Conservation (phyloP, 192 early-diverging fungal genomes). For the Phlyctochytrium arcticum region DNA sequence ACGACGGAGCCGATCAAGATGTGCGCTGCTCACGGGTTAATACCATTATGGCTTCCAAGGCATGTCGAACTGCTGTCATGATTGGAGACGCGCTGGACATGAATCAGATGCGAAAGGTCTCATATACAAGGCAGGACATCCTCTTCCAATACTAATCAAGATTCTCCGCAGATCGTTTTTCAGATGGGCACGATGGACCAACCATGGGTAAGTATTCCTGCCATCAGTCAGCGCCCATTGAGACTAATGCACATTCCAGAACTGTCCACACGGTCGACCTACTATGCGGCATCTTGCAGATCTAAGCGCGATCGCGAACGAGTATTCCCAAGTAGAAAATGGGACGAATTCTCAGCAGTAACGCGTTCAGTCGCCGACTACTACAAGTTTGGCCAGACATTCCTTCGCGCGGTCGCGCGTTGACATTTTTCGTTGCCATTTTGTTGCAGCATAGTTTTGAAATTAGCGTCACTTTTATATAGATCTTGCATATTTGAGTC, state of each 20-base stretch:
- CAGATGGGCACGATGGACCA: conserved; percentile 85
- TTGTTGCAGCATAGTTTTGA: too few relatives aligned
- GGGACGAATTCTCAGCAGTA: too few relatives aligned
- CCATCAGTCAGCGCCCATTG: too few relatives aligned
- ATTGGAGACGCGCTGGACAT: conserved; percentile 77
- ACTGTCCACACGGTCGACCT: conserved; percentile 95
- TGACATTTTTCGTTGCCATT: too few relatives aligned
- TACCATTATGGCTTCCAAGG: conserved; percentile 80
- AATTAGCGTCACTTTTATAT: too few relatives aligned
- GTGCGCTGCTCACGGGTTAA: conserved; percentile 67
- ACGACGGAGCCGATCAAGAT: conserved; percentile 11
- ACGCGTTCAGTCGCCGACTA: too few relatives aligned
- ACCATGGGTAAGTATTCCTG: conserved; percentile 72
- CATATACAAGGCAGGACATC: neutral
- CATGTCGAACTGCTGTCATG: conserved; percentile 88
- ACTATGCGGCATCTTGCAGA: conserved; percentile 80
- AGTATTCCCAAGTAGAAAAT: neutral
- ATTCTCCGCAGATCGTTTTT: conserved; percentile 55
- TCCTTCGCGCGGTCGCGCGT: too few relatives aligned
- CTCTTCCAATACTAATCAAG: neutral
- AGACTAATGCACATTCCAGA: conserved; percentile 56
- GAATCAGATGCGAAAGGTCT: conserved; percentile 66
- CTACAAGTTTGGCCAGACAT: too few relatives aligned
- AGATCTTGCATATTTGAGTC: too few relatives aligned
- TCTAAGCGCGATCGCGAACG: neutral